These are phyloP conservation scores for Niebla homalea DNA, from an alignment of 495 filamentous ascomycete genomes.

Conservation along the genomic window DNA sequence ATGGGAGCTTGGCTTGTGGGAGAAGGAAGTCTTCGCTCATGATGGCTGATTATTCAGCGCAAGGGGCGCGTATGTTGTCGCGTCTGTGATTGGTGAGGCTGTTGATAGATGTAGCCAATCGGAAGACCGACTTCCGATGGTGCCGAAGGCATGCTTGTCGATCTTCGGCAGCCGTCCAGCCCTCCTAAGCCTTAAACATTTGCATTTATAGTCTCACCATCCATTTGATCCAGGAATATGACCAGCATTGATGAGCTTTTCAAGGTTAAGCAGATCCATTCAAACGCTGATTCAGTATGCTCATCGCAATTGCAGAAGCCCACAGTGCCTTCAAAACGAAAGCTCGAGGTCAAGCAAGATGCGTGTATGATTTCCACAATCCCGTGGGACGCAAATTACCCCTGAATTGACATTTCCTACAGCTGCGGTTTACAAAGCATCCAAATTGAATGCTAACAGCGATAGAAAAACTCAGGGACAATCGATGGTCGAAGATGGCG, in stretches of 20 bases:
- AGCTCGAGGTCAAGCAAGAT: slow-evolving; percentile 56
- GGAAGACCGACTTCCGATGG: too few species aligned
- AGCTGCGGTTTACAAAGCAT: slow-evolving; percentile 81
- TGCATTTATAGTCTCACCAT: too few species aligned
- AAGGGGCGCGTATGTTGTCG: too few species aligned
- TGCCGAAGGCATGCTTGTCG: too few species aligned
- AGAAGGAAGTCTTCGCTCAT: too few species aligned
- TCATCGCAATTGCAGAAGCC: slow-evolving; percentile 27
- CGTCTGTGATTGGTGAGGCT: too few species aligned
- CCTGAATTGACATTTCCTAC: slow-evolving; percentile 3
- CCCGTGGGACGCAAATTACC: neutral
- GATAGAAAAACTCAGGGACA: slow-evolving; percentile 50
- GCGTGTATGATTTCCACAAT: slow-evolving; percentile 37
- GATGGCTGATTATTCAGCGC: too few species aligned
- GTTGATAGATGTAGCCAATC: too few species aligned
- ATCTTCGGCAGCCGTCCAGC: too few species aligned
- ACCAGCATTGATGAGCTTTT: slow-evolving; percentile 72
- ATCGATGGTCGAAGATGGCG: slow-evolving; percentile 45
- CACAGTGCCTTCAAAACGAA: slow-evolving; percentile 47
- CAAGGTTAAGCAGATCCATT: slow-evolving; percentile 41
- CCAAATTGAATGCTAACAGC: slow-evolving; percentile 50
- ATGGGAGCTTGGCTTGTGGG: too few species aligned
- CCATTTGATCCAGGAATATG: slow-evolving; percentile 32
- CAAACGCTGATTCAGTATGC: neutral
- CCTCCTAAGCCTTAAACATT: too few species aligned